Evolutionary conservation across 352 stramenopile species (phyloP).

Genomic region (Aphanomyces astaci): DNA sequence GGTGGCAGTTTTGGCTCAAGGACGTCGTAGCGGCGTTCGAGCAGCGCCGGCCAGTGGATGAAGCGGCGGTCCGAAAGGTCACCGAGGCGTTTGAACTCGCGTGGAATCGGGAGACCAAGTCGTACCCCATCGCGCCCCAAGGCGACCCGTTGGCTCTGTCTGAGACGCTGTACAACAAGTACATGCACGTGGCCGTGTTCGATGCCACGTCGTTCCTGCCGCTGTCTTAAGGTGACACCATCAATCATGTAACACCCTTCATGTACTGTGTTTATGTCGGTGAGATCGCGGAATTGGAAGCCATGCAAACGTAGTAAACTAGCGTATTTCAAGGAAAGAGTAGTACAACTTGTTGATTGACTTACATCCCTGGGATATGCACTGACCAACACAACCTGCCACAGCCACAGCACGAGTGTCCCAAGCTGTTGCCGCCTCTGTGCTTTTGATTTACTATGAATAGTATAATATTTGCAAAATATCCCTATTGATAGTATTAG

Average conservation of each 20-base stretch:
- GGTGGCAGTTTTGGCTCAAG: constrained; percentile 63
- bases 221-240: not conserved
- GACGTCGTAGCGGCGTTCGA: constrained; percentile 64
- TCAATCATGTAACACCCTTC: not conserved
- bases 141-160: constrained; percentile 3
- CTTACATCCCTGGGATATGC: too few species aligned
- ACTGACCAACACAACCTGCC: too few species aligned
- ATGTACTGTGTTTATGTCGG: not conserved
- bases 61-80: constrained; percentile 35
- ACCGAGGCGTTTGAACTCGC: constrained; percentile 62
- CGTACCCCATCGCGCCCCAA: constrained; percentile 18
- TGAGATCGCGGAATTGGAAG: too few species aligned
- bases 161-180: constrained; percentile 1
- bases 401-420: too few species aligned
- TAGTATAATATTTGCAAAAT: too few species aligned
- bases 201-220: not conserved
- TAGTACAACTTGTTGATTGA: too few species aligned
- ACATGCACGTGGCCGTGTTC: not conserved
- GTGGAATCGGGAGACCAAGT: constrained; percentile 44
- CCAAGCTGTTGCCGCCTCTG: too few species aligned
- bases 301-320: too few species aligned
- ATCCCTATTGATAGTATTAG: too few species aligned
- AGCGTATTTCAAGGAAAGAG: too few species aligned
- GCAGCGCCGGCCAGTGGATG: constrained; percentile 46
- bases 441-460: too few species aligned